Percentiles rank a stretch among this genome's conserved stretches.
These are phyloP conservation scores for Fusarium nanum DNA, from an alignment of 2,329 filamentous ascomycete genomes.

Conservation along the genomic window DNA sequence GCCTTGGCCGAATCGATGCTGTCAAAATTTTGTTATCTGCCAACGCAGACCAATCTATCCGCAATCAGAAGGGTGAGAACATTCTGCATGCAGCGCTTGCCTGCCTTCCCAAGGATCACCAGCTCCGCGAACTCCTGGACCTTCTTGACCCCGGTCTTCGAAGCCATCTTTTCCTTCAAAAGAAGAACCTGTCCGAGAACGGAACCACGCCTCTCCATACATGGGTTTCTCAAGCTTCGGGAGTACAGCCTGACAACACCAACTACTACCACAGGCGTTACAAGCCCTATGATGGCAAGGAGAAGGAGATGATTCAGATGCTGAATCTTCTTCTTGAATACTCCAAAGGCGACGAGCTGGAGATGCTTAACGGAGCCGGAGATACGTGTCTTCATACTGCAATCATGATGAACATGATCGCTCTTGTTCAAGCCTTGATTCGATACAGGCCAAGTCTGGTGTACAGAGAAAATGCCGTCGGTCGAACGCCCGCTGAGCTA, in stretches of 20 bases:
- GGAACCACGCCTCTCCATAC: constrained; percentile 73
- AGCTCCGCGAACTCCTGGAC: constrained; percentile 62
- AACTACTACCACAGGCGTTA: constrained; percentile 23
- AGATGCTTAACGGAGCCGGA: constrained; percentile 71
- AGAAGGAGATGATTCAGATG: constrained; percentile 54
- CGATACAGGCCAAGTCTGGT: constrained; percentile 68
- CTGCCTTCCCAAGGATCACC: constrained; percentile 48
- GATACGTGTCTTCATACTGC: constrained; percentile 73
- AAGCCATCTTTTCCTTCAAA: constrained; percentile 67
- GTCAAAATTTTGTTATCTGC: constrained; percentile 72
- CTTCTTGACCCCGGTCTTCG: constrained; percentile 70
- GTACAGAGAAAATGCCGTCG: constrained; percentile 79
- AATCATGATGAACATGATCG: constrained; percentile 54
- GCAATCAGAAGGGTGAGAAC: constrained; percentile 72
- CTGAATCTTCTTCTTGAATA: constrained; percentile 64
- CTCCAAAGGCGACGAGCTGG: constrained; percentile 66
- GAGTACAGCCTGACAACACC: constrained; percentile 14
- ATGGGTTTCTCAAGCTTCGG: constrained; percentile 59
- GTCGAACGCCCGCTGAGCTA: constrained; percentile 77
- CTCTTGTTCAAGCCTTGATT: constrained; percentile 60
- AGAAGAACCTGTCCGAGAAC: constrained; percentile 61
- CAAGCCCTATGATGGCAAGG: constrained; percentile 40
- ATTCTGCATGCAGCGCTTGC: constrained; percentile 70
- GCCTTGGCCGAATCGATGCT: constrained; percentile 63
- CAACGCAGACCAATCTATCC: constrained; percentile 76